Evolutionary conservation across 1,284 basidiomycete genomes (phyloP), one percentile per base, ranked within the genome.

Genomic region (Wallemia mellicola): DNA sequence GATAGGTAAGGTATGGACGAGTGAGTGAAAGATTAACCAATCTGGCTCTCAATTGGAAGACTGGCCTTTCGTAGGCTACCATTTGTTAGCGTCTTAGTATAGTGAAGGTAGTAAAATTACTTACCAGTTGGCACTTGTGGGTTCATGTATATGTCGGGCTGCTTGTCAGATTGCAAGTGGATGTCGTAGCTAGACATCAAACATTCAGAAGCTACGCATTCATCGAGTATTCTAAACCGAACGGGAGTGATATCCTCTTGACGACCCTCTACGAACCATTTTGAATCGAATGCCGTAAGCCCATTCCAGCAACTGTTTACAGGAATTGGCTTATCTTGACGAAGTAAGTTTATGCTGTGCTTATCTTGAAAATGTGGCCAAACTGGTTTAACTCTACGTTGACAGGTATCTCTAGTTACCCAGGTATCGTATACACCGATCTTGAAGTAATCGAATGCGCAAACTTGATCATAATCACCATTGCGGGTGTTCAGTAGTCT

Each of bases 221-320:
- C 72, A 7, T 65, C 68, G 24, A 68, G 63, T 0, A 61, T 63
- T 32, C 77, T 73, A 70, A 79, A 79, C 1, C 64, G 62, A 56
- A 75, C 63, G 2, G 70, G 76, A 63, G 57, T 9, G 1, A 61
- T 61, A 60, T 70, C 68, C 7, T 68, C 64, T 33, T 66, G 61
- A 22, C 71, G 63, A 2, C 70, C 72, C 32, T 63, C 64, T 2
- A 75, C 66, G 61, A 76, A 66, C 27, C 75, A 74, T 56, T 72
- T 73, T 0, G 76, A 72, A 22, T 66, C 63, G 64, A 79, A 75
- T 0, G 71, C 74, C 54, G 74, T 72, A 60, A 76, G 75, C 26
- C 78, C 78, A 65, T 79, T 79, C 78, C 78, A 79, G 67, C 77
- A 79, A 0, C 74, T 65, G 58, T 75, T 73, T 2, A 77, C 76